Conservation (phyloP, 768 basidiomycete genomes). For the Galerina sulciceps region DNA sequence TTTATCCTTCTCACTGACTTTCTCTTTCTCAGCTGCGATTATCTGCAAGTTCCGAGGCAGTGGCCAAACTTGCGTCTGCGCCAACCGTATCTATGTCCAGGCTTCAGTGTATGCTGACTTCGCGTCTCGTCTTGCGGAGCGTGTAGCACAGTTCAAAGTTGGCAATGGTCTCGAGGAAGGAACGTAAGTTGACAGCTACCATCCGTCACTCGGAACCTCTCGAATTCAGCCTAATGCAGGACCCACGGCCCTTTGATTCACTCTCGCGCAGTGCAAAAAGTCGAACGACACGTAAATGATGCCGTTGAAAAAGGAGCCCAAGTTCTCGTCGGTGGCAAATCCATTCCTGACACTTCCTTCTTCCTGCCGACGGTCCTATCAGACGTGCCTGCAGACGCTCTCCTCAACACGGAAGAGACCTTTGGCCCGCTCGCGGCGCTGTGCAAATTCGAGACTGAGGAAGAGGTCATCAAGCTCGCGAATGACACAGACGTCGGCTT, state of each 20-base stretch:
- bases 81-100: slow-evolving; percentile 93
- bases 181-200: slow-evolving; percentile 52
- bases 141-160: slow-evolving; percentile 82
- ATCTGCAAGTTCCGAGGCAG: slow-evolving; percentile 78
- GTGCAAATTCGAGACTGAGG: slow-evolving; percentile 91
- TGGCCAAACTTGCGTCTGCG: slow-evolving; percentile 88
- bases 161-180: slow-evolving; percentile 85
- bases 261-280: slow-evolving; percentile 82
- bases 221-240: slow-evolving; percentile 35
- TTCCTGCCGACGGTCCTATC: slow-evolving; percentile 88
- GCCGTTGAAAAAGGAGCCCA: slow-evolving; percentile 86
- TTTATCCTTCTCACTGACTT: neutral
- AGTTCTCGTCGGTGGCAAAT: slow-evolving; percentile 87
- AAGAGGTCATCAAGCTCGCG: slow-evolving; percentile 85
- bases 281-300: slow-evolving; percentile 83
- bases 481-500: slow-evolving; percentile 86
- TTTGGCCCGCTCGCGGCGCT: slow-evolving; percentile 93
- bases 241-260: slow-evolving; percentile 98
- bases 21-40: slow-evolving; percentile 56
- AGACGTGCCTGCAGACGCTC: slow-evolving; percentile 75
- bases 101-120: slow-evolving; percentile 92
- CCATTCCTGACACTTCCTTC: slow-evolving; percentile 63
- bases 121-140: slow-evolving; percentile 82
- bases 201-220: neutral
- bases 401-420: slow-evolving; percentile 84